Evolutionary conservation across 2,329 filamentous ascomycete species (phyloP).

Genomic region (Cladosporium sp.): DNA sequence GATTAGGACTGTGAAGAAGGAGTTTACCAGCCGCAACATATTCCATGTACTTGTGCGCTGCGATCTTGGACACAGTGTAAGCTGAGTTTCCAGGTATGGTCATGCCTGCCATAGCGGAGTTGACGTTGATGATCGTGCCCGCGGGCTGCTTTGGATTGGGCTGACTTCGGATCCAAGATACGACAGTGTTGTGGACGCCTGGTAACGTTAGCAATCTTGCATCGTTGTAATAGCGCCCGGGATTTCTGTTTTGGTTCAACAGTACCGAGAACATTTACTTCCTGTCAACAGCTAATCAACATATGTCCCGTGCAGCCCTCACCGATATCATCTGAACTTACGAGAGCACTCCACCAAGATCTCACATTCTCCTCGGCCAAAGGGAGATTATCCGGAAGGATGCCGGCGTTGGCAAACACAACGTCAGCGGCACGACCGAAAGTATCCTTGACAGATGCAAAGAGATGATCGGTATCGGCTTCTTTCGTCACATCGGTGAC

Average conservation of each 20-base stretch:
- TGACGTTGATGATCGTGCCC: constrained; percentile 23
- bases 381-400: neutral
- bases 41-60: constrained; percentile 22
- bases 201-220: no score
- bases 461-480: constrained; percentile 1
- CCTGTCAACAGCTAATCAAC: neutral
- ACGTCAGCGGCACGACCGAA: constrained; percentile 15
- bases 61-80: constrained; percentile 26
- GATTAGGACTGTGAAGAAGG: no score
- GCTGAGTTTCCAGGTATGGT: constrained; percentile 19
- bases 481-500: constrained; percentile 23
- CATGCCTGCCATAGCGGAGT: constrained; percentile 17
- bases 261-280: constrained; percentile 10
- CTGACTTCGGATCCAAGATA: constrained; percentile 11
- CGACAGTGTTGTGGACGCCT: constrained; percentile 8
- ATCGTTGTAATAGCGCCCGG: no score
- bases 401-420: constrained; percentile 18
- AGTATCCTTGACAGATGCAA: neutral
- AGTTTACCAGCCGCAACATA: constrained; percentile 18
- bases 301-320: no score
- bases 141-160: constrained; percentile 5
- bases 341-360: constrained; percentile 10
- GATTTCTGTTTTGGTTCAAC: no score
- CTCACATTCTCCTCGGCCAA: constrained; percentile 2
- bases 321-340: neutral